Conservation (phyloP, 1,139 yeast genomes). For the Barnettozyma hawaiiensis region DNA sequence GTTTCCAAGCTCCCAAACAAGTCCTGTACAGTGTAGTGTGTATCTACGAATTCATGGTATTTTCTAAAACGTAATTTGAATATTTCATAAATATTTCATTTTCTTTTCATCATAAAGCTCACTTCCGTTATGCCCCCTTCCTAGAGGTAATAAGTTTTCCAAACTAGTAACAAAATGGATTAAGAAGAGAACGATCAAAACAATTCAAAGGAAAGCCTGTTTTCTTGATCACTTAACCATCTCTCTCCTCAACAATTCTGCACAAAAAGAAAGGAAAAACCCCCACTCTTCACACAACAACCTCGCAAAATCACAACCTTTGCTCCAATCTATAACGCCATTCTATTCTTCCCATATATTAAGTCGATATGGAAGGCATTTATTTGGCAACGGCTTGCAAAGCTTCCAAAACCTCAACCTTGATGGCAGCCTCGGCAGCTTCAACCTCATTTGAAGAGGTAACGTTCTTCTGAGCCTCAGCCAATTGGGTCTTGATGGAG, state of each 20-base stretch:
- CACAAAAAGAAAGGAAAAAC: not conserved
- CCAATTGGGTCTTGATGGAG: slow-evolving; percentile 72
- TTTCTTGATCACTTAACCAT: not conserved
- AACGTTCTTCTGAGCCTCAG: slow-evolving; percentile 94
- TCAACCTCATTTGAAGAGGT: slow-evolving; percentile 78
- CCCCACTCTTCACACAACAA: not conserved
- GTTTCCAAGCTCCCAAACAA: not conserved
- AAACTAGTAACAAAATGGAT: not conserved
- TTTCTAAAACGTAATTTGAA: slow-evolving; percentile 11
- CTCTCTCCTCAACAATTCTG: not conserved
- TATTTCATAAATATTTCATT: slow-evolving; percentile 15
- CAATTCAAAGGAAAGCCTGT: slow-evolving; percentile 3
- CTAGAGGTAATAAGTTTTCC: too few species aligned
- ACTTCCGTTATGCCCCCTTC: too few species aligned
- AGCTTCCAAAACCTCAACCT: slow-evolving; percentile 94
- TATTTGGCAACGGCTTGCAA: slow-evolving; percentile 81
- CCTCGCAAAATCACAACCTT: not conserved
- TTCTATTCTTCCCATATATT: not conserved
- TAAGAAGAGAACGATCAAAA: not conserved
- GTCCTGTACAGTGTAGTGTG: not conserved
- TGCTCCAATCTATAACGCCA: not conserved
- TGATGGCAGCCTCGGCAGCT: slow-evolving; percentile 93
- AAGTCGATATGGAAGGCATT: slow-evolving; percentile 10
- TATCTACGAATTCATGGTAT: not conserved
- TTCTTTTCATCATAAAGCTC: slow-evolving; percentile 8